Evolutionary conservation across 108 stramenopile genomes (phyloP), one percentile per base, ranked within the genome.

Genomic region (Skeletonema grethae): DNA sequence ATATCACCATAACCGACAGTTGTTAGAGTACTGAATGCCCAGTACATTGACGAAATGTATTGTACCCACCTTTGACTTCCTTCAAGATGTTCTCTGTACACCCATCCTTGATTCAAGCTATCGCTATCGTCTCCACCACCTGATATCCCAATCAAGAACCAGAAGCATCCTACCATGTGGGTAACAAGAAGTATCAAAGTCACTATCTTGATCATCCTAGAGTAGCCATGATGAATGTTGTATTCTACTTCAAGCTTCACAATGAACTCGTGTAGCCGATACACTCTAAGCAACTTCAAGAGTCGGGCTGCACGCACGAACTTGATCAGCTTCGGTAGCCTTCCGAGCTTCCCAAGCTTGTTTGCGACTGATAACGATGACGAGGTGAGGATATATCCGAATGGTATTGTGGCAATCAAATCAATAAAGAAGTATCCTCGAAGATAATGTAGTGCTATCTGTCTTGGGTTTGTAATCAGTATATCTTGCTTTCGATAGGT

Each of bases 1-100:
- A 85, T 75, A 55, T 85, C 84, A 0, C 84, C 84, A 66, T 79
- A 85, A 36, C 84, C 84, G 2, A 85, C 79, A 5, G 84, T 85
- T 2, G 77, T 77, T 43, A 85, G 67, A 18, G 84, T 85, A n/a
- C 61, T 63, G 62, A 82, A 79, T 16, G 80, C 65, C 84, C 84
- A 85, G 57, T 85, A 85, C 45, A 85, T 34, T 2, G 62, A 16
- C 1, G 74, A 65, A 13, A 79, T 39, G 67, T 82, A 85, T 32
- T 76, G 79, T 11, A 36, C 11, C 25, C 25, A 28, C 25, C 25
- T 28, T 28, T 0, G 25, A 28, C 25, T 28, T 28, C 25, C 25
- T 28, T 62, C 20, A 18, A 75, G 24, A 36, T 73, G 41, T 61
- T 84, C 72, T 38, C 72, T 45, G 45, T 36, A 79, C 7, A 79